Evolutionary conservation across 75 land plant genomes (phyloP).

Genomic region (Sequoia sempervirens): DNA sequence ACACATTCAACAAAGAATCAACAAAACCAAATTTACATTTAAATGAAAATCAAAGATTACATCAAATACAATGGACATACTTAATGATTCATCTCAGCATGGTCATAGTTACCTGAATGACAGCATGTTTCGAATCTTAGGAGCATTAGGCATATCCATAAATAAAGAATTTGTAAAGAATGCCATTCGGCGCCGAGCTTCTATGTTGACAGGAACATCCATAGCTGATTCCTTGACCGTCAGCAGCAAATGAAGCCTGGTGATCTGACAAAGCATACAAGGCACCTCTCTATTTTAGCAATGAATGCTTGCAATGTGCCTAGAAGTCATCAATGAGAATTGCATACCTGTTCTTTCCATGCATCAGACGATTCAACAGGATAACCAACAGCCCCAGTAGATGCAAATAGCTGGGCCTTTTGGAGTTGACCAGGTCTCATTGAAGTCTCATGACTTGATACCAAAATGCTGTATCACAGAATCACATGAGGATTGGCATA

Average conservation of each 20-base stretch:
- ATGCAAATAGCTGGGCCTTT: constrained; percentile 42
- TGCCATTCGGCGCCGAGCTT: constrained; percentile 91
- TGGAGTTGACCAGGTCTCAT: background rate
- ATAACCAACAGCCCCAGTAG: constrained; percentile 37
- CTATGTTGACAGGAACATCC: constrained; percentile 86
- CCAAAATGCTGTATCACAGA: constrained; percentile 29
- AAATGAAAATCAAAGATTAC: no score
- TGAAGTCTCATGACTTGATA: constrained; percentile 12
- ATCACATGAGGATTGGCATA: background rate
- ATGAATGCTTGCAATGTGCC: background rate
- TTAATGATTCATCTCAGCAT: no score
- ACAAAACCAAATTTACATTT: no score
- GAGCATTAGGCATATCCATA: constrained; percentile 93
- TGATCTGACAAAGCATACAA: constrained; percentile 43
- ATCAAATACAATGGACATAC: no score
- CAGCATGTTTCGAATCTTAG: constrained; percentile 85
- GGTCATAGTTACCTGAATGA: constrained; percentile 68
- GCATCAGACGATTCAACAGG: constrained; percentile 40
- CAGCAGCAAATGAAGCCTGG: constrained; percentile 73
- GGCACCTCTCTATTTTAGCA: background rate
- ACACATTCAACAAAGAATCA: no score
- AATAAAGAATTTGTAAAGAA: constrained; percentile 95
- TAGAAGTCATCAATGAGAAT: background rate
- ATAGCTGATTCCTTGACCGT: constrained; percentile 93
- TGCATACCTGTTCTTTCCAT: constrained; percentile 69